Base-by-base conservation (phyloP, 371 early-diverging fungal species). In the Paraphysoderma sedebokerense region DNA sequence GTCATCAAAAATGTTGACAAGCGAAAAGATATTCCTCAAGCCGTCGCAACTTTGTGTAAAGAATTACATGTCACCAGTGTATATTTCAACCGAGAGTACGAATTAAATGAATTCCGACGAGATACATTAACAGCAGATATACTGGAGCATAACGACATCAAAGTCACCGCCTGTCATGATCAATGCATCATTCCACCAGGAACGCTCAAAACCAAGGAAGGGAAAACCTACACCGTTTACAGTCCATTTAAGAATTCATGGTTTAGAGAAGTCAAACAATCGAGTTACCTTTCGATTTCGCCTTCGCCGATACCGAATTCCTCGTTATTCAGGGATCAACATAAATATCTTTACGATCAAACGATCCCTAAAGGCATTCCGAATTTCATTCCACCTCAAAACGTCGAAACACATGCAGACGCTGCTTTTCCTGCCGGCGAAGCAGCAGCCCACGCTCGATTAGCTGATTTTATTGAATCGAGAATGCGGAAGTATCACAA, bases 101-200 rank as follows among this genome's bases (percentile, higher is more conserved):
- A 72, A 53, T 61, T 67, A 23, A 46, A 68, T 46, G 63, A 66
- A 55, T 23, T 8, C 17, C 2, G 15, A 30, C 46, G 68, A 9
- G 68, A 68, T 36, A 26, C 24, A 30, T 44, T 54, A 29, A 57
- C 58, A 44, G 49, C 50, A n/a, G 29, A 27, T 3, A 51, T 55
- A 12, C 47, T 54, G 5, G 49, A 56, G 62, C 42, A 59, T 4
- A 48, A 65, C 46, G 67, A 65, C 39, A 32, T 27, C 13, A 39
- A 44, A 35, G 61, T 64, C 22, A 35, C 50, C 19, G 50, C 36
- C 5, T 54, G 24, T 30, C 66, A 77, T 28, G 74, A 72, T 46
- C 76, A 77, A 52, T 72, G 68, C 44, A 51, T 76, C 24, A 55
- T 76, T 1, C 48, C 51, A 7, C 77, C 81, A 2, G 62, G 67